Conservation (phyloP, 129 eudicot genomes). For the Mikania micrantha region DNA sequence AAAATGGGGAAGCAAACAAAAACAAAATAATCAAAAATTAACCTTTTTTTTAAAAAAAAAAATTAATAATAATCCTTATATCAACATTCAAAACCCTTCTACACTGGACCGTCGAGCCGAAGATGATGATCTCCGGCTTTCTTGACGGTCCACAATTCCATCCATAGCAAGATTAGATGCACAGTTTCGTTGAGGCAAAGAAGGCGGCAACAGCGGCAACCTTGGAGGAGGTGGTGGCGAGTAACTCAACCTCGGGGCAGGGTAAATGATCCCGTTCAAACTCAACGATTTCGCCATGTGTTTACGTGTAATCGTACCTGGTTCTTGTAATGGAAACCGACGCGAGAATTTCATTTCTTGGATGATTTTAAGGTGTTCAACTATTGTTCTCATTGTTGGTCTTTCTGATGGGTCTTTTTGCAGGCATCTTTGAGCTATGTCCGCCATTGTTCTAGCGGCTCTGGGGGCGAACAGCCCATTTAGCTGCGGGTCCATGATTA, state of each 20-base stretch:
- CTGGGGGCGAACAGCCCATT: constrained; percentile 75
- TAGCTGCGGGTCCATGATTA: constrained; percentile 90
- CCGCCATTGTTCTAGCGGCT: constrained; percentile 82
- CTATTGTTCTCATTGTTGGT: constrained; percentile 90
- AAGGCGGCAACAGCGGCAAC: constrained; percentile 31
- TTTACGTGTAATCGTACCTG: constrained; percentile 48
- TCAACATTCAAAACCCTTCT: constrained; percentile 72
- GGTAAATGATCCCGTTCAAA: constrained; percentile 56
- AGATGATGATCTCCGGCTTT: constrained; percentile 48
- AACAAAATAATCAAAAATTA: constrained; percentile 20
- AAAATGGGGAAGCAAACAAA: constrained; percentile 11
- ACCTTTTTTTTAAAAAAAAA: background rate
- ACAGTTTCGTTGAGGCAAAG: constrained; percentile 54
- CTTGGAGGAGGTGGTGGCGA: constrained; percentile 62
- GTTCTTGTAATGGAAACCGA: constrained; percentile 79
- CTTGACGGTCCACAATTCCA: constrained; percentile 48
- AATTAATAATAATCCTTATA: constrained; percentile 33
- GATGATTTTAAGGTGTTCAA: constrained; percentile 56
- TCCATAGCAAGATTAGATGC: constrained; percentile 54
- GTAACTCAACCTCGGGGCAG: constrained; percentile 44
- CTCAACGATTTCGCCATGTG: constrained; percentile 74
- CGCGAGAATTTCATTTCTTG: constrained; percentile 71
- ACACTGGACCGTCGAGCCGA: constrained; percentile 67
- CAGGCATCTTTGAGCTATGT: constrained; percentile 81
- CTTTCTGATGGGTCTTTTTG: constrained; percentile 82